phyloP scores from a whole-genome alignment of 257 asterid species.

The Salvia splendens region DNA sequence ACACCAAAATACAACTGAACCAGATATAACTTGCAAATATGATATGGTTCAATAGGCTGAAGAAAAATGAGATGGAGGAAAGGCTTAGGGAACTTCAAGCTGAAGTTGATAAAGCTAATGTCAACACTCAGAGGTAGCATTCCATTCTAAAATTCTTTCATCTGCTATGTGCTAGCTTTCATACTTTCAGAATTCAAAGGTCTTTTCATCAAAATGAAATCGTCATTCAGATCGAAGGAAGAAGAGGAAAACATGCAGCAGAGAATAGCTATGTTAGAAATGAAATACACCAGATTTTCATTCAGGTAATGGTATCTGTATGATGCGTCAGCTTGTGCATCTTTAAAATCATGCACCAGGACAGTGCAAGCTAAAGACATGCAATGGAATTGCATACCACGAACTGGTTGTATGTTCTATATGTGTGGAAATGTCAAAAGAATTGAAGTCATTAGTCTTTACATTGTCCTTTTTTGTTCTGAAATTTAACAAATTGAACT shows the following conservation, averaged over 20 bases:
- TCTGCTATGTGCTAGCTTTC: conserved; percentile 14
- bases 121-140: conserved; percentile 53
- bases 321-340: conserved; percentile 19
- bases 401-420: conserved; percentile 22
- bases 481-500: conserved; percentile 16
- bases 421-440: conserved; percentile 6
- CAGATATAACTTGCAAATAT: conserved; percentile 21
- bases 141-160: conserved; percentile 11
- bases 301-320: conserved; percentile 51
- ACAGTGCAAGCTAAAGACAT: background rate
- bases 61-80: conserved; percentile 70
- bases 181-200: conserved; percentile 16
- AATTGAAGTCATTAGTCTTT: conserved; percentile 24
- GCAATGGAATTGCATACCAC: conserved; percentile 15
- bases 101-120: conserved; percentile 52
- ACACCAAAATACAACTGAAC: background rate
- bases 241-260: conserved; percentile 59
- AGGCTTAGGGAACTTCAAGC: conserved; percentile 59
- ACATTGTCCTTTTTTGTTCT: background rate
- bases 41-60: conserved; percentile 65
- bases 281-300: conserved; percentile 45
- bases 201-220: conserved; percentile 37
- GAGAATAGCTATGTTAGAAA: conserved; percentile 36
- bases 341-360: conserved; percentile 9
- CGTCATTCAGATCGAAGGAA: conserved; percentile 54